phyloP scores from a whole-genome alignment of 176 grass and related monocot genomes.

The Urochloa ruziziensis region DNA sequence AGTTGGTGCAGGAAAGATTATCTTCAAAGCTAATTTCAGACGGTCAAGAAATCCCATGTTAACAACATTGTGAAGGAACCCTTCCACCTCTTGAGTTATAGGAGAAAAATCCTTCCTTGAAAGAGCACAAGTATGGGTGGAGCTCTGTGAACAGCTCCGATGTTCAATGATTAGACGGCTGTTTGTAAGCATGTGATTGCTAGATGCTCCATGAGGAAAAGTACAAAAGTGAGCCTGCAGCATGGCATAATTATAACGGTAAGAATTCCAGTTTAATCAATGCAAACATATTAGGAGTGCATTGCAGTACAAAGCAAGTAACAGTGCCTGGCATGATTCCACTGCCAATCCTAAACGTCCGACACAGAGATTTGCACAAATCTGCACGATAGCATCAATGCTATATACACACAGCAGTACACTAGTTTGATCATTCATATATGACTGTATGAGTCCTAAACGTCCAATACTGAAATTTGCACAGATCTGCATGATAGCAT shows the following conservation, averaged over 20 bases:
- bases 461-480: neutral
- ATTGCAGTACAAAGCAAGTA: neutral
- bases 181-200: conserved; percentile 35
- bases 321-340: neutral
- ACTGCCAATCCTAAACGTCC: too few relatives aligned
- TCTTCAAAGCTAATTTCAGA: conserved; percentile 76
- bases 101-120: conserved; percentile 47
- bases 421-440: too few relatives aligned
- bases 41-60: conserved; percentile 82
- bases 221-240: conserved; percentile 37
- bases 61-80: conserved; percentile 58
- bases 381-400: too few relatives aligned
- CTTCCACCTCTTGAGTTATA: conserved; percentile 62
- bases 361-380: too few relatives aligned
- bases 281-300: neutral
- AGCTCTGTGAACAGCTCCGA: conserved; percentile 5
- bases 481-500: neutral
- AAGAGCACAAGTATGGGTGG: conserved; percentile 22
- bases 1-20: conserved; percentile 66
- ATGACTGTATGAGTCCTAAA: too few relatives aligned
- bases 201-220: conserved; percentile 37
- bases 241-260: conserved; percentile 3
- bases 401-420: too few relatives aligned
- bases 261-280: neutral
- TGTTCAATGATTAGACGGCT: conserved; percentile 28